phyloP scores from a whole-genome alignment of 2,329 filamentous ascomycete genomes.

The Phaeosphaeriaceae sp. region DNA sequence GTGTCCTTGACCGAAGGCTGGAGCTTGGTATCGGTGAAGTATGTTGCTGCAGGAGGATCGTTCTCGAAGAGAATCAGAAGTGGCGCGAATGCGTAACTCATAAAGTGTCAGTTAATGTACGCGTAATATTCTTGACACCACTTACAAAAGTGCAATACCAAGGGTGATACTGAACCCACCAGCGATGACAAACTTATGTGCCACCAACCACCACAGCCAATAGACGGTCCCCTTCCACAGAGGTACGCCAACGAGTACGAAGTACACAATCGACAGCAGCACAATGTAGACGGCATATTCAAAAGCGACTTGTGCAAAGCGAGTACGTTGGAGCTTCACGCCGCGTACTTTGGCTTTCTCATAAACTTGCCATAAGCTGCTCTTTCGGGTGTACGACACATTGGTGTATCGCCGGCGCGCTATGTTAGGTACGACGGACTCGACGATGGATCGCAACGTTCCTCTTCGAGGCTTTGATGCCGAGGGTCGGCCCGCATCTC shows the following conservation, averaged over 20 bases:
- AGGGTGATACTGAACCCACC: conserved; percentile 53
- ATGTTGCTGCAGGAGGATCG: conserved; percentile 32
- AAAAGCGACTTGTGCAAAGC: conserved; percentile 48
- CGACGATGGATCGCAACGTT: conserved; percentile 24
- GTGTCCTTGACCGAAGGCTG: conserved; percentile 31
- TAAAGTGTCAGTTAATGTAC: not conserved
- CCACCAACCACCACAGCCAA: conserved; percentile 53
- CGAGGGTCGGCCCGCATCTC: no score
- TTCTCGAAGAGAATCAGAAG: conserved; percentile 45
- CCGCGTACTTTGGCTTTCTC: conserved; percentile 34
- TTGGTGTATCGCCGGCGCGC: conserved; percentile 25
- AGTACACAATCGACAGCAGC: conserved; percentile 51
- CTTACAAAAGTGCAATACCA: conserved; percentile 46
- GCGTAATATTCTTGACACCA: conserved; percentile 11
- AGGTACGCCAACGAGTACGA: conserved; percentile 55
- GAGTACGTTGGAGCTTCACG: conserved; percentile 34
- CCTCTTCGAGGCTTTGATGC: conserved; percentile 6
- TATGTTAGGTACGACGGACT: conserved; percentile 21
- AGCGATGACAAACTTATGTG: conserved; percentile 48
- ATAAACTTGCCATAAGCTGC: conserved; percentile 26
- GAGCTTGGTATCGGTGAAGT: conserved; percentile 29
- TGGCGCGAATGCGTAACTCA: conserved; percentile 33
- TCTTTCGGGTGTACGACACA: conserved; percentile 18
- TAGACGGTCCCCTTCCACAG: conserved; percentile 56
- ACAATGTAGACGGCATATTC: conserved; percentile 49